Evolutionary conservation across 23 red algal species (phyloP).

Genomic region (Chondrus crispus): DNA sequence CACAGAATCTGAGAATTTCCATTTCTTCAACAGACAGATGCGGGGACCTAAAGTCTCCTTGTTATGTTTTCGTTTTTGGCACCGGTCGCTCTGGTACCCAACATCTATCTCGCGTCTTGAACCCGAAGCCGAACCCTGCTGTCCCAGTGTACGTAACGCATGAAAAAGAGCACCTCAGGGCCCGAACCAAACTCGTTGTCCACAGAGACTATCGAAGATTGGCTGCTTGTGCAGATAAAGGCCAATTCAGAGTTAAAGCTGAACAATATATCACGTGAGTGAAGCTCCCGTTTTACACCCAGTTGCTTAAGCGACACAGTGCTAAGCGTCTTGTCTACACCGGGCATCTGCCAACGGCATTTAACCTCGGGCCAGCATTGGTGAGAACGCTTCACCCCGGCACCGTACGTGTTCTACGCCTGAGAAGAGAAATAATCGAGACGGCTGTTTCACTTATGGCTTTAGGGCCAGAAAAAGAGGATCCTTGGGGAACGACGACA

Average conservation of each 20-base stretch:
- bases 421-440: constrained; percentile 44
- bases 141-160: constrained; percentile 37
- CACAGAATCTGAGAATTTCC: no score
- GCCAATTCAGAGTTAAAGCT: background rate
- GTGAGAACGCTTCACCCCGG: background rate
- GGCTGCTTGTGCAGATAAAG: background rate
- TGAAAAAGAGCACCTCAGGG: constrained; percentile 26
- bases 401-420: constrained; percentile 32
- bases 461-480: constrained; percentile 56
- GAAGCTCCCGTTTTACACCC: constrained; percentile 33
- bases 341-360: constrained; percentile 65
- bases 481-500: constrained; percentile 45
- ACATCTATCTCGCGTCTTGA: constrained; percentile 48
- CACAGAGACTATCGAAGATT: constrained; percentile 35
- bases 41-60: no score
- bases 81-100: constrained; percentile 66
- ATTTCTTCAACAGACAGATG: no score
- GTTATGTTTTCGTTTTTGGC: constrained; percentile 58
- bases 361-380: constrained; percentile 32
- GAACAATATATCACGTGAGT: background rate
- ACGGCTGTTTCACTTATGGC: constrained; percentile 71
- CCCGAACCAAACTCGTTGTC: constrained; percentile 35
- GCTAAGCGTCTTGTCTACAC: constrained; percentile 45
- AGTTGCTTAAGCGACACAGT: background rate
- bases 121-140: no score